Conservation (phyloP, 1,284 basidiomycete genomes). For the Afroboletus lepidellus region DNA sequence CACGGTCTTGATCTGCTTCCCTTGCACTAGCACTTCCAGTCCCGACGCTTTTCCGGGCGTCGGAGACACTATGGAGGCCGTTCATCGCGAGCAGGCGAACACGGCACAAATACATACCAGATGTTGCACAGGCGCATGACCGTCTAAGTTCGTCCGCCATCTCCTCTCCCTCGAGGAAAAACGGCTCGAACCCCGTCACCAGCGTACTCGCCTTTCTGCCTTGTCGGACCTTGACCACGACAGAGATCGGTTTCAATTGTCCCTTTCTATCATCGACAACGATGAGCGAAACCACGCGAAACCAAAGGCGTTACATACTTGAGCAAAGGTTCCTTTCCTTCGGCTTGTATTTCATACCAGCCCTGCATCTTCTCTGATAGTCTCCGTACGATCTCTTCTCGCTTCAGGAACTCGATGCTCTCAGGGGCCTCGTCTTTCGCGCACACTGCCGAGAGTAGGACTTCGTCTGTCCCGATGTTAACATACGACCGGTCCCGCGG, state of each 20-base stretch:
- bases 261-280: constrained; percentile 61
- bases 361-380: constrained; percentile 65
- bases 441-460: constrained; percentile 49
- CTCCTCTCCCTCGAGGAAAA: constrained; percentile 63
- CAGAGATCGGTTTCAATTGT: constrained; percentile 61
- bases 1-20: constrained; percentile 71
- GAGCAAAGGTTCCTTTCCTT: constrained; percentile 49
- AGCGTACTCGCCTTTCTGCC: constrained; percentile 77
- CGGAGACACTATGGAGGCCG: constrained; percentile 47
- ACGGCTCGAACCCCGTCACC: constrained; percentile 77
- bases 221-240: constrained; percentile 70
- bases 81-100: neutral
- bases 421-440: constrained; percentile 40
- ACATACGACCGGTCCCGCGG: constrained; percentile 65
- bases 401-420: constrained; percentile 56
- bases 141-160: constrained; percentile 80
- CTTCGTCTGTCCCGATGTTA: constrained; percentile 54
- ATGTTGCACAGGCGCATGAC: constrained; percentile 75
- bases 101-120: constrained; percentile 43
- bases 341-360: constrained; percentile 62
- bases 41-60: constrained; percentile 52
- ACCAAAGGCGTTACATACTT: constrained; percentile 45
- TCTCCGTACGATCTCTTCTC: constrained; percentile 64
- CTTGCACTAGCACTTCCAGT: constrained; percentile 78
- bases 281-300: neutral